These are phyloP conservation scores for Tetragonia tetragonoides DNA, from an alignment of 148 eudicot species.

Conservation along the genomic window DNA sequence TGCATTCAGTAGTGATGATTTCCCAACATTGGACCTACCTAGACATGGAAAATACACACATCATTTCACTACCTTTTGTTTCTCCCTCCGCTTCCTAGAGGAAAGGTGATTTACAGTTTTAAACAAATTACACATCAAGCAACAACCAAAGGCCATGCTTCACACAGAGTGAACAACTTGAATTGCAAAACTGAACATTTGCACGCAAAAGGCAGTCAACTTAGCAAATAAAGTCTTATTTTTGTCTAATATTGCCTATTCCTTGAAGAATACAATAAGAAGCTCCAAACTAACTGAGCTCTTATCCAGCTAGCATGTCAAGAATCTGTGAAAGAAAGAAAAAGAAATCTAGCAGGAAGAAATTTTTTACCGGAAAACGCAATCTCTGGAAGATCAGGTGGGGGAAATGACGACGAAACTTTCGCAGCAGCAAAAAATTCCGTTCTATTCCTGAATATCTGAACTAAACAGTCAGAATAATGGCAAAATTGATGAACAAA, in stretches of 20 bases:
- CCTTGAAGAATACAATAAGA: not conserved
- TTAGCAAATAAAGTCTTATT: not conserved
- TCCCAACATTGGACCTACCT: slow-evolving; percentile 98
- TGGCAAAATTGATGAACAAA: slow-evolving; percentile 14
- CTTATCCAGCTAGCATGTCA: slow-evolving; percentile 4
- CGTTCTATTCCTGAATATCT: slow-evolving; percentile 85
- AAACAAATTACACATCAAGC: not conserved
- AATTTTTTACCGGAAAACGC: slow-evolving; percentile 76
- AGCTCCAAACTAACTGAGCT: not conserved
- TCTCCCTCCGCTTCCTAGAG: slow-evolving; percentile 14
- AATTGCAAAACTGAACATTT: not conserved
- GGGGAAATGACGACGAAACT: slow-evolving; percentile 80
- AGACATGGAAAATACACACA: slow-evolving; percentile 7
- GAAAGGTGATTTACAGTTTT: not conserved
- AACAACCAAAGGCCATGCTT: not conserved
- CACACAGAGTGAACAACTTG: not conserved
- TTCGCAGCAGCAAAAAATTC: slow-evolving; percentile 93
- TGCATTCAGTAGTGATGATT: slow-evolving; percentile 84
- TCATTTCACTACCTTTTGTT: not conserved
- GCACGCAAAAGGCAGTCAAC: not conserved
- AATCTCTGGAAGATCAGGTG: slow-evolving; percentile 86
- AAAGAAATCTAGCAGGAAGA: not conserved
- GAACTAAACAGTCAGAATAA: slow-evolving; percentile 33
- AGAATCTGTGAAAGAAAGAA: not conserved
- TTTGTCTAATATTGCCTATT: not conserved